A percentile compares a stretch with the other conserved stretches of the same genome.
Conservation (phyloP, 73 alveolate genomes). For the Paraurostyla sp. region DNA sequence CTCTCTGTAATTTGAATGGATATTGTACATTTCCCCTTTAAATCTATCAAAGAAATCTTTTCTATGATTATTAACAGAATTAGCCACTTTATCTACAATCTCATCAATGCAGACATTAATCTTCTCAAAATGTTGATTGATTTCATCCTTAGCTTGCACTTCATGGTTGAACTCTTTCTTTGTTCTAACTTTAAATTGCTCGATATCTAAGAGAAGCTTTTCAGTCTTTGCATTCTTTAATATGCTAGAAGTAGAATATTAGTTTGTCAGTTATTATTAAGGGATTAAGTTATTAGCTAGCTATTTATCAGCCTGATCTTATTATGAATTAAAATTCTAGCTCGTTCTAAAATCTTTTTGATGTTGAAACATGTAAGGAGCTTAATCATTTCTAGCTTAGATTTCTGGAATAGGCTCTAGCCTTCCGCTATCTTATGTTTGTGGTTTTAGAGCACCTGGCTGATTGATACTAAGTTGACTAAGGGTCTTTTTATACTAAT, state of each 20-base stretch:
- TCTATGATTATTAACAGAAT: slow-evolving; percentile 42
- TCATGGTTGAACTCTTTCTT: slow-evolving; percentile 65
- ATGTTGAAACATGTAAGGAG: slow-evolving; percentile 2
- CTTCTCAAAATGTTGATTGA: slow-evolving; percentile 41
- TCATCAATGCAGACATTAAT: slow-evolving; percentile 51
- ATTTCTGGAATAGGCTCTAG: not conserved
- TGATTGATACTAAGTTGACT: not conserved
- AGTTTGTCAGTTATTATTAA: not conserved
- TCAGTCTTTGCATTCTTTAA: slow-evolving; percentile 65
- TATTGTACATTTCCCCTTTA: slow-evolving; percentile 75
- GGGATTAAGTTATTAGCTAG: not conserved
- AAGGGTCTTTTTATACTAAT: slow-evolving; percentile 50
- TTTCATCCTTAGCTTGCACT: slow-evolving; percentile 55
- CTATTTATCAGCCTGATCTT: not conserved
- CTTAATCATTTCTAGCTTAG: not conserved
- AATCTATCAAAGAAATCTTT: slow-evolving; percentile 67
- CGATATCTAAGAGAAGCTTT: slow-evolving; percentile 50
- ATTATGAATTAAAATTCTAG: not conserved
- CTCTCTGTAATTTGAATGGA: slow-evolving; percentile 60
- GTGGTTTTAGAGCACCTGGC: slow-evolving; percentile 26
- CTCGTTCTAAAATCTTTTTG: slow-evolving; percentile 19
- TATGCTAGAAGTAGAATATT: slow-evolving; percentile 56
- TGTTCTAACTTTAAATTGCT: slow-evolving; percentile 44
- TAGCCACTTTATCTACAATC: slow-evolving; percentile 49
- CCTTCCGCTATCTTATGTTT: not conserved